Conservation (phyloP, 805 yeast genomes). For the Brettanomyces nanus region DNA sequence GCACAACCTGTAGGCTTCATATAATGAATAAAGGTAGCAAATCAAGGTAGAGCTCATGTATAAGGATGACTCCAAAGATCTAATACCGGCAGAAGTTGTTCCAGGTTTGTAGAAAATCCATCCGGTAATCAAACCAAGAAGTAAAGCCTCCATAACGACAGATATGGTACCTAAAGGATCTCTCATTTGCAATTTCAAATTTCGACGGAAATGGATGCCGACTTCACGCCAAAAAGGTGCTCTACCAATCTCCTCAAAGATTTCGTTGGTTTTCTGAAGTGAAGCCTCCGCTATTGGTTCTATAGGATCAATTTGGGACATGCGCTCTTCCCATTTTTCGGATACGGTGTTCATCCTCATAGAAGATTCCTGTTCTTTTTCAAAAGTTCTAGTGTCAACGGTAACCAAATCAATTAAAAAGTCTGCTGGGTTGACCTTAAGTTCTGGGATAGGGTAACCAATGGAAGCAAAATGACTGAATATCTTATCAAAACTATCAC, state of each 20-base stretch:
- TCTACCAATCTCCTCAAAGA: constrained; percentile 22
- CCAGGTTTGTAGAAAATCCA: constrained; percentile 70
- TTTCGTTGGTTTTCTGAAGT: neutral
- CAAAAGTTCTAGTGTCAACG: constrained; percentile 38
- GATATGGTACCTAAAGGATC: constrained; percentile 44
- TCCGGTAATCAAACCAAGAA: constrained; percentile 58
- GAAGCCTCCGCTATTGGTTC: neutral
- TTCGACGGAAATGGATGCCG: constrained; percentile 35
- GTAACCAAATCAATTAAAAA: constrained; percentile 49
- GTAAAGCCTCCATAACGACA: constrained; percentile 31
- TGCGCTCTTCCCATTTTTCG: constrained; percentile 29
- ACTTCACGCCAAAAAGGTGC: constrained; percentile 38
- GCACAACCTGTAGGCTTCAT: constrained; percentile 53
- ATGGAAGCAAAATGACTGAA: constrained; percentile 40
- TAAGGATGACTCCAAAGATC: constrained; percentile 47
- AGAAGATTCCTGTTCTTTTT: constrained; percentile 27
- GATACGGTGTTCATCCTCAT: constrained; percentile 28
- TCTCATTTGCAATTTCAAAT: constrained; percentile 36
- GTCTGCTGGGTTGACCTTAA: constrained; percentile 53
- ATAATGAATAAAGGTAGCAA: constrained; percentile 46
- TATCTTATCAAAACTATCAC: constrained; percentile 34
- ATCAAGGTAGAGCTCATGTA: constrained; percentile 47
- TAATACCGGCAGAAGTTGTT: constrained; percentile 50
- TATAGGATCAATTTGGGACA: constrained; percentile 9
- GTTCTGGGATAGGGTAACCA: constrained; percentile 36